These are phyloP conservation scores for Ascoidea tarda DNA, from an alignment of 805 yeast species.

Conservation along the genomic window DNA sequence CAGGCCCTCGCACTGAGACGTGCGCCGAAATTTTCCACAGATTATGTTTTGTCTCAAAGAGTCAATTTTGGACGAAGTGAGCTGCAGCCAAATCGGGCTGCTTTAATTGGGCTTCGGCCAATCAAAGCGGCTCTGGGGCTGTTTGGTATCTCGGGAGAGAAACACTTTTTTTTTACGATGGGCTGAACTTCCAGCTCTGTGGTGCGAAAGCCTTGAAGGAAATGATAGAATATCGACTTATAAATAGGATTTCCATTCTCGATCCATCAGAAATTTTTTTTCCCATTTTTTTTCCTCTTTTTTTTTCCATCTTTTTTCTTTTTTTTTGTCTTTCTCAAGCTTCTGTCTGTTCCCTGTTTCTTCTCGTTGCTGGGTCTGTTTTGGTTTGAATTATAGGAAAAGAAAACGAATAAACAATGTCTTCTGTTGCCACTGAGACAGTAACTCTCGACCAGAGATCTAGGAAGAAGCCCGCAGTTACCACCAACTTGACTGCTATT, in stretches of 20 bases:
- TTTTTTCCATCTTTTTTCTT: not conserved
- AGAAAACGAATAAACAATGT: conserved; percentile 1
- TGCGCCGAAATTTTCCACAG: no score
- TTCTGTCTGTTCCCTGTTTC: not conserved
- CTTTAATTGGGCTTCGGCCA: no score
- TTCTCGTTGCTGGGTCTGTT: conserved; percentile 11
- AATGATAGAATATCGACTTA: no score
- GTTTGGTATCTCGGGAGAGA: not conserved
- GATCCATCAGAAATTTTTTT: not conserved
- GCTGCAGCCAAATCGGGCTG: no score
- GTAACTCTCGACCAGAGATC: conserved; percentile 13
- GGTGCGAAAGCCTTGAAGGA: no score
- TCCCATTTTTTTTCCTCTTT: not conserved
- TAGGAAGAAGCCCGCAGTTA: conserved; percentile 1
- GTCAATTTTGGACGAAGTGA: no score
- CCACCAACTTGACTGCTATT: conserved; percentile 21
- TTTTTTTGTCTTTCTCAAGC: not conserved
- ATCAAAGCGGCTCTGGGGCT: no score
- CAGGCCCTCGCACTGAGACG: no score
- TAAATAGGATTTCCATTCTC: not conserved
- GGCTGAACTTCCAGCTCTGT: not conserved
- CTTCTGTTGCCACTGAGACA: conserved; percentile 6
- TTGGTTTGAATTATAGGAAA: not conserved
- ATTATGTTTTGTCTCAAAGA: no score
- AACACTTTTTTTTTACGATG: not conserved